Percentiles rank a stretch among this genome's conserved stretches.
Evolutionary conservation across 805 yeast species (phyloP).

Genomic region (Allodekkera sacchari): DNA sequence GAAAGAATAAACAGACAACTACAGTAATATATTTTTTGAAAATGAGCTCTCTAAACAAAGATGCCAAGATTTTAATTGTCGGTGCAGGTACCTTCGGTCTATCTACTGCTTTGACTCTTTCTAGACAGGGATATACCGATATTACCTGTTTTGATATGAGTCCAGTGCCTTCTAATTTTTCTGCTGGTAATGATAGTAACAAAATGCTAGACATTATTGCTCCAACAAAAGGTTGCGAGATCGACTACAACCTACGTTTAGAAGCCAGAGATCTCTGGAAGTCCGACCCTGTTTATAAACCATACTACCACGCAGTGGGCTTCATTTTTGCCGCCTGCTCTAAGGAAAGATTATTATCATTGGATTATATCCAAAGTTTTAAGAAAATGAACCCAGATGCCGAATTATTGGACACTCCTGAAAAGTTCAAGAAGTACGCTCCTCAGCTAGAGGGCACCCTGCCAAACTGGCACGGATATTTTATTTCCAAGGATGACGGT

Average conservation of each 20-base stretch:
- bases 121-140: conserved; percentile 24
- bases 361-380: conserved; percentile 5
- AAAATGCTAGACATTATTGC: conserved; percentile 21
- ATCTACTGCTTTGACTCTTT: conserved; percentile 30
- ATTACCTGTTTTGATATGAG: conserved; percentile 25
- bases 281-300: conserved; percentile 20
- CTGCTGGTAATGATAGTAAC: conserved; percentile 35
- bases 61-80: conserved; percentile 21
- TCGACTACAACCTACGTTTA: conserved; percentile 21
- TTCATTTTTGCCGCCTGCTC: conserved; percentile 21
- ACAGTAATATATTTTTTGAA: too few species aligned
- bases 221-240: conserved; percentile 17
- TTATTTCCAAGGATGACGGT: conserved; percentile 17
- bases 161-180: conserved; percentile 27
- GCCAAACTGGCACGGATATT: neutral
- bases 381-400: conserved; percentile 4
- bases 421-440: conserved; percentile 6
- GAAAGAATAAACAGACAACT: too few species aligned
- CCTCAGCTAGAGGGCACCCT: neutral
- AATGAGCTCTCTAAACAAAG: too few species aligned
- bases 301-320: conserved; percentile 29
- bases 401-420: conserved; percentile 7
- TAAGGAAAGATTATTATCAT: conserved; percentile 6
- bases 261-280: conserved; percentile 28
- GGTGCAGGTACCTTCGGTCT: conserved; percentile 39